phyloP scores from a whole-genome alignment of 768 basidiomycete genomes.

The Trametes coccinea region DNA sequence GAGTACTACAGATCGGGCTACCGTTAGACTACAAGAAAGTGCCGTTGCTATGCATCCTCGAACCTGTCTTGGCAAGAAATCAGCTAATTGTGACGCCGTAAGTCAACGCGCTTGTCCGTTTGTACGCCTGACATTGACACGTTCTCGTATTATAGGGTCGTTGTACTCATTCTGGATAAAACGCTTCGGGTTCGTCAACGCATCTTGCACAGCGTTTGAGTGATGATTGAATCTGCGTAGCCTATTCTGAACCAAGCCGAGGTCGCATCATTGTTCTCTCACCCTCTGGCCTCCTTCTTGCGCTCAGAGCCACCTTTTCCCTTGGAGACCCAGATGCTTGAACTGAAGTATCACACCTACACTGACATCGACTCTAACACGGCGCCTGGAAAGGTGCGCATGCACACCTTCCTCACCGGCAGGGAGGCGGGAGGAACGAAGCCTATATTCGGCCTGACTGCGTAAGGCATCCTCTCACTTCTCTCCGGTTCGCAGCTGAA shows the following conservation, averaged over 20 bases:
- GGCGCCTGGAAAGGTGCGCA: conserved; percentile 44
- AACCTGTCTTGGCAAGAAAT: conserved; percentile 75
- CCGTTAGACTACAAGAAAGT: conserved; percentile 68
- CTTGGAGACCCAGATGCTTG: conserved; percentile 51
- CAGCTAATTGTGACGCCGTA: conserved; percentile 83
- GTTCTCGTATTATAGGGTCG: conserved; percentile 52
- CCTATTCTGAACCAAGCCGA: conserved; percentile 80
- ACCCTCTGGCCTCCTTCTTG: conserved; percentile 77
- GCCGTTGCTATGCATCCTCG: conserved; percentile 74
- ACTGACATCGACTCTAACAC: conserved; percentile 44
- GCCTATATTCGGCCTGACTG: conserved; percentile 86
- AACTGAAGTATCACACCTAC: conserved; percentile 66
- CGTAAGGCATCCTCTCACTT: conserved; percentile 50
- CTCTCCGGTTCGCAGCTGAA: not conserved
- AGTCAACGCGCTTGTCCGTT: conserved; percentile 30
- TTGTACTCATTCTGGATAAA: conserved; percentile 82
- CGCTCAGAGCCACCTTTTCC: conserved; percentile 58
- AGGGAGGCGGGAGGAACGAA: conserved; percentile 83
- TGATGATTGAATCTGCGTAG: conserved; percentile 36
- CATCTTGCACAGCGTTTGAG: not conserved
- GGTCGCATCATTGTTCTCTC: conserved; percentile 82
- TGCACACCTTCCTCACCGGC: conserved; percentile 84
- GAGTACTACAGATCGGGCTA: conserved; percentile 70
- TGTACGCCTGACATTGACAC: not conserved
- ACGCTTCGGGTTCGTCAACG: conserved; percentile 56